Conservation (phyloP, 1,139 yeast species). For the Taphrina communis region DNA sequence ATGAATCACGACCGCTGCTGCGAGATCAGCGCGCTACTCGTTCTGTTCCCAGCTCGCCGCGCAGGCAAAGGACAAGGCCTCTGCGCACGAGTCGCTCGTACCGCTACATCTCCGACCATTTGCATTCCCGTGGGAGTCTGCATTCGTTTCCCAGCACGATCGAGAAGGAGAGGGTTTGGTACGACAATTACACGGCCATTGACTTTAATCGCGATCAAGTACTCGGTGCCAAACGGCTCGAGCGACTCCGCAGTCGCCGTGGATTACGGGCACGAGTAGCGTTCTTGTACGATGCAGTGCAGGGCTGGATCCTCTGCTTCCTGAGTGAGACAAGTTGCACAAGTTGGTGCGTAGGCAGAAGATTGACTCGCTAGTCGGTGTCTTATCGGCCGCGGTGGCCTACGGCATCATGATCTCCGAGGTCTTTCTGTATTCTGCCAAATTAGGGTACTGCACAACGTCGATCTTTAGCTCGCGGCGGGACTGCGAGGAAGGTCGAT, state of each 20-base stretch:
- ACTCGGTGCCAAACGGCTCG: constrained; percentile 58
- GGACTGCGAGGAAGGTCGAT: constrained; percentile 6
- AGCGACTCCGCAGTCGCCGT: constrained; percentile 50
- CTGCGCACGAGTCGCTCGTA: constrained; percentile 4
- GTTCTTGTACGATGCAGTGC: constrained; percentile 51
- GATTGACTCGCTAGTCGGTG: constrained; percentile 50
- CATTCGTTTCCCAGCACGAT: constrained; percentile 6
- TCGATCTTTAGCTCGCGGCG: constrained; percentile 2
- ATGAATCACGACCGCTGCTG: constrained; percentile 4
- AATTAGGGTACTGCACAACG: constrained; percentile 60
- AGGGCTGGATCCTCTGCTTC: constrained; percentile 58
- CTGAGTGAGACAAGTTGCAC: background rate
- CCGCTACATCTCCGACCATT: constrained; percentile 5
- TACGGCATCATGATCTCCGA: constrained; percentile 61
- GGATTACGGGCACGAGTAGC: constrained; percentile 44
- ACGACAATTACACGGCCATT: constrained; percentile 68
- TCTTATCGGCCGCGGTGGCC: constrained; percentile 60
- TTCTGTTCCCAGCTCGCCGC: background rate
- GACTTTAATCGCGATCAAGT: constrained; percentile 67
- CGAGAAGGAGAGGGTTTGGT: constrained; percentile 50
- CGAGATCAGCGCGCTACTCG: background rate
- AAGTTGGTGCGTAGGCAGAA: background rate
- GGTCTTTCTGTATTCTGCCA: constrained; percentile 60
- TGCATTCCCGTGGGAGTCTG: background rate
- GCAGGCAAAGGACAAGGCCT: background rate